Evolutionary conservation across 1,139 yeast species (phyloP).

Genomic region (Dujonia santamariae): DNA sequence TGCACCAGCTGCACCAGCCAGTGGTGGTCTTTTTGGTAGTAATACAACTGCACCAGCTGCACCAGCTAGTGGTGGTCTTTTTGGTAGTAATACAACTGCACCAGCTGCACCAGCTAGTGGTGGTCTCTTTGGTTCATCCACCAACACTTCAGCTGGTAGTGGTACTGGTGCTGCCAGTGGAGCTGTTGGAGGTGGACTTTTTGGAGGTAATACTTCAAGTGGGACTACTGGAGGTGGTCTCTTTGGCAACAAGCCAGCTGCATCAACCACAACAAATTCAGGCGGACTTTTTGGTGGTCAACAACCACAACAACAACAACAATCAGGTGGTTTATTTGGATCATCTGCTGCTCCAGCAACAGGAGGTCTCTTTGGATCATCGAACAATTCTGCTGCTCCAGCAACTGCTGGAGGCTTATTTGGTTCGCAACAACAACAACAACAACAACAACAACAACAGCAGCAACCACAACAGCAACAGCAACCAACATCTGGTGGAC

Average conservation of each 20-base stretch:
- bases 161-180: slow-evolving; percentile 10
- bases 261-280: slow-evolving; percentile 2
- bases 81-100: not conserved
- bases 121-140: slow-evolving; percentile 1
- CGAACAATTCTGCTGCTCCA: slow-evolving; percentile 1
- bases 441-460: slow-evolving; percentile 4
- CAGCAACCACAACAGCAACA: slow-evolving; percentile 18
- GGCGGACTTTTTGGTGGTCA: slow-evolving; percentile 7
- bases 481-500: slow-evolving; percentile 1
- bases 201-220: slow-evolving; percentile 13
- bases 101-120: not conserved
- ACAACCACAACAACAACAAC: slow-evolving; percentile 1
- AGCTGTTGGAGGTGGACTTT: no score
- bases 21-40: slow-evolving; percentile 11
- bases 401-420: slow-evolving; percentile 3
- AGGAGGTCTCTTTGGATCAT: slow-evolving; percentile 11
- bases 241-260: slow-evolving; percentile 11
- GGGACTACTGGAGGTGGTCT: slow-evolving; percentile 12
- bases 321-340: not conserved
- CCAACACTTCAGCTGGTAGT: slow-evolving; percentile 4
- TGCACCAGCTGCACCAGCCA: slow-evolving; percentile 5
- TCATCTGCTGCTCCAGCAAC: not conserved
- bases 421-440: slow-evolving; percentile 2
- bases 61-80: slow-evolving; percentile 1
- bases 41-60: slow-evolving; percentile 5